Percentiles rank a stretch among this genome's conserved stretches.
Evolutionary conservation across 2,329 filamentous ascomycete species (phyloP).

Genomic region (Myriosclerotinia duriaeana): DNA sequence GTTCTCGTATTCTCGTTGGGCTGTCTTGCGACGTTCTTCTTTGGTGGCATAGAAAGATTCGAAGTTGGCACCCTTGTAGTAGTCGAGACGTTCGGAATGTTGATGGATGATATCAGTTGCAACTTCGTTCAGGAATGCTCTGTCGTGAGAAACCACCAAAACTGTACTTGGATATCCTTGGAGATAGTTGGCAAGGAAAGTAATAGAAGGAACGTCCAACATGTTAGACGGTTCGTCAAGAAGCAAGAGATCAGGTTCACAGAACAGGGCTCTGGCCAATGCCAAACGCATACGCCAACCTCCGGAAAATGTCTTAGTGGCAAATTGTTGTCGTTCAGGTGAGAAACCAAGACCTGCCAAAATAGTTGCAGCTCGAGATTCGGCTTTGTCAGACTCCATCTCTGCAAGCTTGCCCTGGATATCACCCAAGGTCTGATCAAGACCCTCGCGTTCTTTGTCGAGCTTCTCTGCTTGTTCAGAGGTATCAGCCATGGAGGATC

Average conservation of each 20-base stretch:
- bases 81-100: constrained; percentile 94
- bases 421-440: constrained; percentile 87
- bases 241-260: constrained; percentile 90
- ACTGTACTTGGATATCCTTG: constrained; percentile 93
- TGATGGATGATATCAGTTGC: constrained; percentile 99
- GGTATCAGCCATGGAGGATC: constrained; percentile 82
- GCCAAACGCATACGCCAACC: constrained; percentile 99
- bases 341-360: constrained; percentile 97
- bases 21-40: constrained; percentile 94
- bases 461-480: constrained; percentile 83
- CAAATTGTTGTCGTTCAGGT: constrained; percentile 82
- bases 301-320: constrained; percentile 97
- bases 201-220: constrained; percentile 99
- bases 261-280: constrained; percentile 91
- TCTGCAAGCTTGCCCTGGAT: constrained; percentile 89
- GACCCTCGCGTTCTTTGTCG: constrained; percentile 82
- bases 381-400: constrained; percentile 99
- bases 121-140: constrained; percentile 97
- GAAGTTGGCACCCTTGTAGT: constrained; percentile 98
- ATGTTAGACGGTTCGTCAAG: constrained; percentile 99
- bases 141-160: constrained; percentile 96
- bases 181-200: constrained; percentile 94
- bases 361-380: constrained; percentile 92
- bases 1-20: constrained; percentile 96
- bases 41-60: constrained; percentile 96